Evolutionary conservation across 495 filamentous ascomycete genomes (phyloP), one percentile per base, ranked within the genome.

Genomic region (Sphaerosporella brunnea): DNA sequence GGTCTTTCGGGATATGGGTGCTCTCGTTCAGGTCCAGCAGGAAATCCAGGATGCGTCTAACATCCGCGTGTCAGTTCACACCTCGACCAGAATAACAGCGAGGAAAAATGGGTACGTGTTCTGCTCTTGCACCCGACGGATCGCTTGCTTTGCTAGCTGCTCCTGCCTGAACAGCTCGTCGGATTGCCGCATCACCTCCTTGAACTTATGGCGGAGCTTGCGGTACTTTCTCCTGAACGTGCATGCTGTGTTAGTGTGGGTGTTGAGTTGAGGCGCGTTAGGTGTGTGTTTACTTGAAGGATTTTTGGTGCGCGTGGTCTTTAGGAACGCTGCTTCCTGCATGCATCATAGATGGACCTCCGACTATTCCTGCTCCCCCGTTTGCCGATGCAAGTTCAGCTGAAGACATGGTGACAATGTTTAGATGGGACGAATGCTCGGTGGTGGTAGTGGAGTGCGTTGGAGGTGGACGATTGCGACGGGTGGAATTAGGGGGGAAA

Each of bases 171-270:
- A 84, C 32, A 93, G 68, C 30, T 70, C 69, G 57, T 92, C 82
- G 54, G 78, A 86, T 41, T 82, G 75, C 41, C 74, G 73, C 76
- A 88, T 85, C 55, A 73, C 74, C 36, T 79, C 71, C 54, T 95
- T 85, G 55, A 95, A 97, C 32, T 73, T 70, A 56, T 84, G 69
- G 58, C 82, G 80, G 68, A 93, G 77, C 67, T 97, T 97, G 47
- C 82, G 77, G 64, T 88, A 97, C 67, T 97, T 97, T 66, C 92
- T 94, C 66, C 84, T 87, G 7, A 51, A 18, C 2, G 13, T 7
- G 30, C 32, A 25, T 20, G 20, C 24, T 4, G 13, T 18, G 10
- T 25, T 49, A 40, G 50, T 45, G 26, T 28, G 34, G 18, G 4
- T 20, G 8, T 4, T 20, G 35, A 26, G n/a, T n/a, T n/a, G 8